phyloP scores from a whole-genome alignment of 495 filamentous ascomycete species.

The Hypoxylon intermedium region DNA sequence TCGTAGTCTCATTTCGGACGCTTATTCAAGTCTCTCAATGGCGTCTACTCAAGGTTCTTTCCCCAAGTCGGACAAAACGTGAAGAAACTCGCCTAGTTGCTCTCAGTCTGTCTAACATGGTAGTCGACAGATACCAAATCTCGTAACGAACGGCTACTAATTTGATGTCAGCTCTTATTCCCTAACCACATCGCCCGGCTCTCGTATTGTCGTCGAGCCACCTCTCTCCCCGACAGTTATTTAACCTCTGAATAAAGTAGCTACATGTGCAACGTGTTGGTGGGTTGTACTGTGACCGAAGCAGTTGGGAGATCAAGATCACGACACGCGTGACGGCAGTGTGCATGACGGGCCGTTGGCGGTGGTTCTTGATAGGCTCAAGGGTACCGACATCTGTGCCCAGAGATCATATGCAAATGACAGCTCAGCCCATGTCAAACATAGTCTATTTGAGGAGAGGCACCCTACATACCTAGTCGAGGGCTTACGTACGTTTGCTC shows the following conservation, averaged over 20 bases:
- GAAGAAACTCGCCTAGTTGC: not conserved
- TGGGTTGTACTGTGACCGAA: not conserved
- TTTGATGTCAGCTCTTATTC: too few species aligned
- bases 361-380: slow-evolving; percentile 19
- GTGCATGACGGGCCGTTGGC: slow-evolving; percentile 9
- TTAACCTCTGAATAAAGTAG: not conserved
- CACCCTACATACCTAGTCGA: not conserved
- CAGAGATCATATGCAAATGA: slow-evolving; percentile 17
- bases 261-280: not conserved
- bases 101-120: not conserved
- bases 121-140: not conserved
- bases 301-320: not conserved
- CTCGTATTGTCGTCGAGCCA: not conserved
- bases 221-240: not conserved
- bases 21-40: not conserved
- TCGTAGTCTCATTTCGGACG: not conserved
- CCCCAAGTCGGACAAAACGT: too few species aligned
- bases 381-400: slow-evolving; percentile 15
- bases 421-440: slow-evolving; percentile 16
- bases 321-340: slow-evolving; percentile 12
- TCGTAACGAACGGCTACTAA: too few species aligned
- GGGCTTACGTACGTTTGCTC: not conserved
- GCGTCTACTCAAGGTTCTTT: not conserved
- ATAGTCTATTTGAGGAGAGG: slow-evolving; percentile 14
- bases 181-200: not conserved